Percentiles rank a stretch among this genome's conserved stretches.
Evolutionary conservation across 257 asterid species (phyloP).

Genomic region (Nicotiana sylvestris): DNA sequence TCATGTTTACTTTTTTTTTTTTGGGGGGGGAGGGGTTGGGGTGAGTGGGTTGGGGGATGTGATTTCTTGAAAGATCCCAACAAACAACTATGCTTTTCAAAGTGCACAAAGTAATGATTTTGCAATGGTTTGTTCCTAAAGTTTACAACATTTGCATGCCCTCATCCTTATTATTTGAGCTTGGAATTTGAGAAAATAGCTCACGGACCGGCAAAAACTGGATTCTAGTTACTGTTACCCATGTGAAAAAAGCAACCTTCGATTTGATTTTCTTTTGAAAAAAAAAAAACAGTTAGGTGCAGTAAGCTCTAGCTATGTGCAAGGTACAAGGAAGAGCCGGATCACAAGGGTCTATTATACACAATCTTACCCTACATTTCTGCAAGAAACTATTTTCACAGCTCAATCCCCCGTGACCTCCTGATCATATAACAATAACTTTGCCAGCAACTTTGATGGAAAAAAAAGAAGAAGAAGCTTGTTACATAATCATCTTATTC

Average conservation of each 20-base stretch:
- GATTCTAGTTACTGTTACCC: not conserved
- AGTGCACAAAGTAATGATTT: not conserved
- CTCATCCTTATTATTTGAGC: not conserved
- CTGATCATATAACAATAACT: too few relatives aligned
- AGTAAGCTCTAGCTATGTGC: too few relatives aligned
- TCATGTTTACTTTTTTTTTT: not conserved
- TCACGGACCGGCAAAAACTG: constrained; percentile 1
- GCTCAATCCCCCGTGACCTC: too few relatives aligned
- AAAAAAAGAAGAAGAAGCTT: too few relatives aligned
- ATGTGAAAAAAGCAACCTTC: not conserved
- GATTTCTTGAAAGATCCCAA: not conserved
- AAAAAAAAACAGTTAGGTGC: not conserved
- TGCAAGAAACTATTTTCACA: too few relatives aligned
- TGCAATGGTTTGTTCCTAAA: not conserved
- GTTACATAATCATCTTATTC: too few relatives aligned
- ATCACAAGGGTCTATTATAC: too few relatives aligned
- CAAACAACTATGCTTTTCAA: not conserved
- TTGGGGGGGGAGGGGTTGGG: not conserved
- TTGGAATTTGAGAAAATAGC: not conserved
- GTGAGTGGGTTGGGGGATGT: not conserved
- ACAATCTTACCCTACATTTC: too few relatives aligned
- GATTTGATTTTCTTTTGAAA: not conserved
- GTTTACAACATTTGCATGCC: not conserved
- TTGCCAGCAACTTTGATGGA: too few relatives aligned
- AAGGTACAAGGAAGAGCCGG: too few relatives aligned